phyloP scores from a whole-genome alignment of 352 stramenopile genomes.

The Elongisporangium senticosum region DNA sequence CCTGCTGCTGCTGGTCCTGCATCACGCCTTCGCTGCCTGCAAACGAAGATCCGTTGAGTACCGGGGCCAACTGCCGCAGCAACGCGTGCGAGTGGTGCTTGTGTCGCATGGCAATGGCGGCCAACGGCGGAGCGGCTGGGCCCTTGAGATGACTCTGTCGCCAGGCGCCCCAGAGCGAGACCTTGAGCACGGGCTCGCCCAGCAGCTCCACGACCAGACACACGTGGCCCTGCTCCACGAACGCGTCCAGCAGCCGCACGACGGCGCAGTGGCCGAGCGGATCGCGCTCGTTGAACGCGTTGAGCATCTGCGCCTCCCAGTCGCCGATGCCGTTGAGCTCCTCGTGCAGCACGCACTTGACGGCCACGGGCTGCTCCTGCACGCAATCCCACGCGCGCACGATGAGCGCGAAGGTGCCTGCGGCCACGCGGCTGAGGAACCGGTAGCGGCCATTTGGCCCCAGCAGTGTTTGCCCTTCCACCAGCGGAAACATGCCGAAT shows the following conservation, averaged over 20 bases:
- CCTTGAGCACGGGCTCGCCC: constrained; percentile 87
- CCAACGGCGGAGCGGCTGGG: constrained; percentile 5
- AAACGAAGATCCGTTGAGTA: not conserved
- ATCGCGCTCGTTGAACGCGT: constrained; percentile 31
- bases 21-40: not conserved
- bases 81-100: constrained; percentile 48
- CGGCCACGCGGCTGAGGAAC: constrained; percentile 65
- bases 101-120: constrained; percentile 35
- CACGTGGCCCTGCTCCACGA: constrained; percentile 44
- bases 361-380: constrained; percentile 39
- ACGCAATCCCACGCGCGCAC: constrained; percentile 53
- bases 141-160: constrained; percentile 84
- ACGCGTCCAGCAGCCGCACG: constrained; percentile 50
- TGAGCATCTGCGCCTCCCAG: constrained; percentile 47
- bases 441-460: constrained; percentile 49
- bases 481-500: constrained; percentile 28
- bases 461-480: constrained; percentile 67
- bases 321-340: constrained; percentile 50
- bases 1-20: not conserved
- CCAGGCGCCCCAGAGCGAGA: constrained; percentile 90
- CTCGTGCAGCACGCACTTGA: constrained; percentile 56
- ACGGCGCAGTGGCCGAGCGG: constrained; percentile 31
- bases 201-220: constrained; percentile 72
- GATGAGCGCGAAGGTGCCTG: constrained; percentile 65
- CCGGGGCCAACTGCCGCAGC: not conserved